Base-by-base conservation (phyloP, 108 stramenopile species). In the Cyclotella kingstonii region DNA sequence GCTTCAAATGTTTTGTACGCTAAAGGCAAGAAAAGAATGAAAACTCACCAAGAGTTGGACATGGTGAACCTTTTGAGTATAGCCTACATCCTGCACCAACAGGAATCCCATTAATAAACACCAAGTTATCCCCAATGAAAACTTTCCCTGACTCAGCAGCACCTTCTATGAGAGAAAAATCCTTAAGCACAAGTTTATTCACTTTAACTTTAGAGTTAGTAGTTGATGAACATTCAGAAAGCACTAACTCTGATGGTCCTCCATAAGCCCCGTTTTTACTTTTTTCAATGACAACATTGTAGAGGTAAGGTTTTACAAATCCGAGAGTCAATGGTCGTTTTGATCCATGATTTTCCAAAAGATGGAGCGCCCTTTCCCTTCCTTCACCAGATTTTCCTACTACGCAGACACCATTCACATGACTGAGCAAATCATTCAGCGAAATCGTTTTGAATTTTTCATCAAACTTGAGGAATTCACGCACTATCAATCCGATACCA, bases 11-110 rank as follows among this genome's bases (percentile, higher is more conserved):
- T 1, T 8, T 25, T n/a, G n/a, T n/a, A n/a, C n/a, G n/a, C n/a
- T n/a, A n/a, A n/a, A n/a, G 21, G 40, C 18, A 29, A 55, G 18
- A 17, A 49, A 14, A 51, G 34, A 38, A 11, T 11, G 22, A 61
- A 22, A 25, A 48, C 43, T 26, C 41, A 56, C 55, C 55, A 25
- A 56, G 55, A 28, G 55, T n/a, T 46, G 73, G 73, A 17, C 78
- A 70, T 35, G 50, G 29, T 2, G 52, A 67, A 28, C 44, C 47
- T 38, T 77, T 78, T 10, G 63, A 79, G 62, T 85, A 14, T 69
- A 86, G 73, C 44, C 79, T 71, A 35, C 82, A 84, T 14, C 91
- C 91, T 41, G 91, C 86, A 22, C 91, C 91, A 25, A 94, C 87
- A 5, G 93, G 68, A n/a, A 71, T 62, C 18, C 90, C 93, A 35